A percentile compares a stretch with the other conserved stretches of the same genome.
Evolutionary conservation across 179 eudicot genomes (phyloP).

Genomic region (Pouteria campechiana): DNA sequence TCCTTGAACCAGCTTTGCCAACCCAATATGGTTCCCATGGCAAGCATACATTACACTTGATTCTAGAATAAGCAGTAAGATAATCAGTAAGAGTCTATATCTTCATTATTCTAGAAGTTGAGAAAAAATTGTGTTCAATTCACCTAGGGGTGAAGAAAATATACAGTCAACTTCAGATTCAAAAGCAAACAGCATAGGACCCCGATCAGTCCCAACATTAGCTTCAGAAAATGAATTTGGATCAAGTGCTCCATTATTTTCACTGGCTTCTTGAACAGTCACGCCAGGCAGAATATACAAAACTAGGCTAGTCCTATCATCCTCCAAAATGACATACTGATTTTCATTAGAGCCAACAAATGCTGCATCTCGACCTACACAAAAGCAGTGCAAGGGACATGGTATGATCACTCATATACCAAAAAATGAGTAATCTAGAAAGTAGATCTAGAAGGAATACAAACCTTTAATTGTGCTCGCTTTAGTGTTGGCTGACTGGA

Average conservation of each 20-base stretch:
- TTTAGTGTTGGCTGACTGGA: constrained; percentile 66
- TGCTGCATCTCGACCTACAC: constrained; percentile 89
- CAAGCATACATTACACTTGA: constrained; percentile 80
- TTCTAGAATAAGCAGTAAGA: constrained; percentile 34
- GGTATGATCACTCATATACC: background rate
- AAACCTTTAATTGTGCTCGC: constrained; percentile 68
- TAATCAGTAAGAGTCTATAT: constrained; percentile 14
- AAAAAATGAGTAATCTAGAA: background rate
- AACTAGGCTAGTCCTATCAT: constrained; percentile 76
- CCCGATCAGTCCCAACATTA: constrained; percentile 52
- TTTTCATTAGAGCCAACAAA: constrained; percentile 78
- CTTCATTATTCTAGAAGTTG: too few species aligned
- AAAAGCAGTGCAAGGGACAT: background rate
- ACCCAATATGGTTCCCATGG: constrained; percentile 85
- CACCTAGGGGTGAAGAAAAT: constrained; percentile 95
- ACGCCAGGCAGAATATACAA: constrained; percentile 78
- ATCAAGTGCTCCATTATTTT: constrained; percentile 47
- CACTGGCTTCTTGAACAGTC: constrained; percentile 47
- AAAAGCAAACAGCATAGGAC: constrained; percentile 81
- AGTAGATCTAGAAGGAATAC: constrained; percentile 3
- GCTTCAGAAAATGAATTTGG: constrained; percentile 51
- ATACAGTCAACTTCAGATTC: constrained; percentile 90
- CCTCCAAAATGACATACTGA: constrained; percentile 85
- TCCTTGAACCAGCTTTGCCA: constrained; percentile 81
- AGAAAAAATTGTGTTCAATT: constrained; percentile 4